Conservation (phyloP, 768 basidiomycete genomes). For the Trametes sanguinea region DNA sequence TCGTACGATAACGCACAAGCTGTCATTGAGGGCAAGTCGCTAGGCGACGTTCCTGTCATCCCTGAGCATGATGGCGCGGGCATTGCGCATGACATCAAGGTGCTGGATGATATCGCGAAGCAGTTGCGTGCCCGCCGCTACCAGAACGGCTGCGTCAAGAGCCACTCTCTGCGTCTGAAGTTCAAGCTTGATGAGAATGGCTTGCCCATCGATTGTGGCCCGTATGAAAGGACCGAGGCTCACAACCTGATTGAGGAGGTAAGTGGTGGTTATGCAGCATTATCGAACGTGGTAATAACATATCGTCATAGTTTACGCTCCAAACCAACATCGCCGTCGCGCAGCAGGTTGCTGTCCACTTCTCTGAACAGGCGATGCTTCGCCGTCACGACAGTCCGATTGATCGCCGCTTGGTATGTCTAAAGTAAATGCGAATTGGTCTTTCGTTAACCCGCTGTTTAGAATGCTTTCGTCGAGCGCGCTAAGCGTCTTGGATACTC, state of each 20-base stretch:
- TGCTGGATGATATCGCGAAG: slow-evolving; percentile 67
- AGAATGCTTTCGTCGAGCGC: slow-evolving; percentile 79
- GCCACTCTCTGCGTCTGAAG: slow-evolving; percentile 66
- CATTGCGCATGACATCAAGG: slow-evolving; percentile 75
- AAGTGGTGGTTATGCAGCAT: not conserved
- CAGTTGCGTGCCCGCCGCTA: slow-evolving; percentile 73
- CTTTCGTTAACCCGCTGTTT: slow-evolving; percentile 9
- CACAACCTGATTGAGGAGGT: slow-evolving; percentile 91
- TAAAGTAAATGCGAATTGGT: not conserved
- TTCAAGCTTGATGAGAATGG: slow-evolving; percentile 84
- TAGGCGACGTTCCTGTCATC: slow-evolving; percentile 53
- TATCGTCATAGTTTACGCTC: slow-evolving; percentile 78
- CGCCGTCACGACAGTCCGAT: slow-evolving; percentile 93
- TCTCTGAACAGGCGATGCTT: slow-evolving; percentile 96
- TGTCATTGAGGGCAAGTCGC: slow-evolving; percentile 71
- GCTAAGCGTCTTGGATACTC: slow-evolving; percentile 82
- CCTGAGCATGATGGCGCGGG: slow-evolving; percentile 60
- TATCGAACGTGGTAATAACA: not conserved
- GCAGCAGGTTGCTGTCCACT: slow-evolving; percentile 88
- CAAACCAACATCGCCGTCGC: slow-evolving; percentile 89
- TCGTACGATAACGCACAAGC: slow-evolving; percentile 81
- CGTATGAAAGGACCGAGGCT: slow-evolving; percentile 66
- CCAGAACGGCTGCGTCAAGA: slow-evolving; percentile 76
- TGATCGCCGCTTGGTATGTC: slow-evolving; percentile 82
- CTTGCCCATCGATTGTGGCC: slow-evolving; percentile 75